Evolutionary conservation across 2,329 filamentous ascomycete species (phyloP), one percentile per base, ranked within the genome.

Genomic region (Fusarium nematophilum): DNA sequence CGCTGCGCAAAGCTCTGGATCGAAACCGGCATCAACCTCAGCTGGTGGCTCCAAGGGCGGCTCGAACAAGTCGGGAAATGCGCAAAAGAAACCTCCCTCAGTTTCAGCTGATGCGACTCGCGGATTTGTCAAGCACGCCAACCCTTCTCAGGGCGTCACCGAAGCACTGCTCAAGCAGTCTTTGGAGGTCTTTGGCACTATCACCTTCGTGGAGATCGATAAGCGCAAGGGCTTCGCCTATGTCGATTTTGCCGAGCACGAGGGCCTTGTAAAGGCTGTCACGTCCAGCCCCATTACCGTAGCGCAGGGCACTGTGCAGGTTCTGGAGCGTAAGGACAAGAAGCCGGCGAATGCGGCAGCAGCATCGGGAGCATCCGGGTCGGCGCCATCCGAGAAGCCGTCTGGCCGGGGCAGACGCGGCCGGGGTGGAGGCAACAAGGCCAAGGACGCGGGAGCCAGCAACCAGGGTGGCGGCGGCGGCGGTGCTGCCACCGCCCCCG

Each of bases 151-250:
- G 72, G 94, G 94, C 11, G 91, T 97, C 39, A 97, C 92, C 0
- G 94, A 97, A 70, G 79, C 89, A 0, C 77, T 93, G 0, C 85
- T 98, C 2, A 88, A 90, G 67, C 84, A 90, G 64, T 88, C 90
- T 1, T 86, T 98, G 71, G 83, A 88, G 37, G 75, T 78, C 0
- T 96, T 92, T 66, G 94, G 94, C 2, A 75, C 84, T 1, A 85
- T 97, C 38, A 86, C 86, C 1, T 90, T 87, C 63, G 91, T 97
- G 14, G 94, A 97, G 68, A 94, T 98, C 48, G 94, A 98, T 72
- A 93, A 93, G 74, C 90, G 93, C 69, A 97, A 97, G 74, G 93
- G 93, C 0, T 96, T 97, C 69, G 94, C 93, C 3, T 97, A 97
- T 72, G 89, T 96, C 31, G 91, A 97, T 61, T 98, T 97, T 77